Percentiles rank a stretch among this genome's conserved stretches.
Evolutionary conservation across 345 rosid species (phyloP).

Genomic region (Turnera subulata): DNA sequence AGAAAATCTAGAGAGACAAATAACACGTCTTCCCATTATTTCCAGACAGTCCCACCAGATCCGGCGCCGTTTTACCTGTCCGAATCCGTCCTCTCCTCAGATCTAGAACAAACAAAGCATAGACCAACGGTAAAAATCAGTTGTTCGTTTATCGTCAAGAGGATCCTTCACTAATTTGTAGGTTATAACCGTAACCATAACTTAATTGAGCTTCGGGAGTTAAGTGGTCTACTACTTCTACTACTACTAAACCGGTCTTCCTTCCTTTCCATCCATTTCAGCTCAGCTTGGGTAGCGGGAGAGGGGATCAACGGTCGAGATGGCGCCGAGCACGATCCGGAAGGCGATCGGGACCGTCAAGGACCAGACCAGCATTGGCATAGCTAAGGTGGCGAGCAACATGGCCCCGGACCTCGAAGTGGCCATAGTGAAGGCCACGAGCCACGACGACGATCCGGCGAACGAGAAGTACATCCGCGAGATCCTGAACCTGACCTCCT

Average conservation of each 20-base stretch:
- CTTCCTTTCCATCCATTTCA: neutral
- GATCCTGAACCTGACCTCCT: conserved; percentile 56
- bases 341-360: conserved; percentile 95
- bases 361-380: conserved; percentile 89
- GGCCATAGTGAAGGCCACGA: conserved; percentile 84
- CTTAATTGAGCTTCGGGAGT: no score
- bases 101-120: no score
- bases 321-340: conserved; percentile 88
- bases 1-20: conserved; percentile 13
- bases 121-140: conserved; percentile 14
- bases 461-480: conserved; percentile 72
- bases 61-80: conserved; percentile 13
- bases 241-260: neutral
- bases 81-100: conserved; percentile 14
- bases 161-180: no score
- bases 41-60: conserved; percentile 6
- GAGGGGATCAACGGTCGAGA: conserved; percentile 13
- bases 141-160: neutral
- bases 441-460: conserved; percentile 87
- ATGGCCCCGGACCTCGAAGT: conserved; percentile 97
- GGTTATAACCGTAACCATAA: no score
- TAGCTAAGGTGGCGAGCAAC: conserved; percentile 88
- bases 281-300: neutral
- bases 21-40: no score
- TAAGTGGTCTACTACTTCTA: no score